A percentile compares a stretch with the other conserved stretches of the same genome.
Evolutionary conservation across 164 flowering plant genomes (phyloP).

Genomic region (Brasenia schreberi): DNA sequence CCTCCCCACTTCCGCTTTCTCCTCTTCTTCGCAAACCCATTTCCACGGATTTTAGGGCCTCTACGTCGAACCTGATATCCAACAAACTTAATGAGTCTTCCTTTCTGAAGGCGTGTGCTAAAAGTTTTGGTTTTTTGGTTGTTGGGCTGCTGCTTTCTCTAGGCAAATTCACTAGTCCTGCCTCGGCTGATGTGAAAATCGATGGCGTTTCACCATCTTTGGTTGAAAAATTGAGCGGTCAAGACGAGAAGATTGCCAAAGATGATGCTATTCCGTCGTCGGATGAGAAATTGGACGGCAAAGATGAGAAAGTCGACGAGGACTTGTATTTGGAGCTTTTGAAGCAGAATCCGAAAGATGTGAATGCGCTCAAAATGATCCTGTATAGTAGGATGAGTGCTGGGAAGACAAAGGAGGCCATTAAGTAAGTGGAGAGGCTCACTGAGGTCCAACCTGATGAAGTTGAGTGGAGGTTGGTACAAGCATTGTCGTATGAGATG

Average conservation of each 20-base stretch:
- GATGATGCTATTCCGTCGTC: constrained; percentile 6
- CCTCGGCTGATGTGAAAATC: constrained; percentile 17
- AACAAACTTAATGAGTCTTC: constrained; percentile 4
- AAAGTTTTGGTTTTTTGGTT: constrained; percentile 32
- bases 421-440: constrained; percentile 65
- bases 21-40: constrained; percentile 6
- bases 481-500: constrained; percentile 74
- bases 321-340: constrained; percentile 54
- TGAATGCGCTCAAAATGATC: constrained; percentile 68
- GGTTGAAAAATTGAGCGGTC: background rate
- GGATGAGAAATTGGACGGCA: constrained; percentile 16
- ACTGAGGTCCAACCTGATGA: constrained; percentile 58
- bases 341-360: constrained; percentile 50
- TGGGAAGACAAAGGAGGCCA: constrained; percentile 54
- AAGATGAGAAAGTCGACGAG: constrained; percentile 20
- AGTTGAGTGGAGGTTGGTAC: constrained; percentile 86
- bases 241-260: background rate
- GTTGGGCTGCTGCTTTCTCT: constrained; percentile 50
- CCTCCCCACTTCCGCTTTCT: background rate
- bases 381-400: constrained; percentile 62
- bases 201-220: background rate
- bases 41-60: background rate
- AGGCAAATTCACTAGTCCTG: constrained; percentile 31
- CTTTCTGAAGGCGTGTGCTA: constrained; percentile 13
- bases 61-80: background rate